These are phyloP conservation scores for Yarrowia phangngaensis DNA, from an alignment of 805 yeast genomes.

Conservation along the genomic window DNA sequence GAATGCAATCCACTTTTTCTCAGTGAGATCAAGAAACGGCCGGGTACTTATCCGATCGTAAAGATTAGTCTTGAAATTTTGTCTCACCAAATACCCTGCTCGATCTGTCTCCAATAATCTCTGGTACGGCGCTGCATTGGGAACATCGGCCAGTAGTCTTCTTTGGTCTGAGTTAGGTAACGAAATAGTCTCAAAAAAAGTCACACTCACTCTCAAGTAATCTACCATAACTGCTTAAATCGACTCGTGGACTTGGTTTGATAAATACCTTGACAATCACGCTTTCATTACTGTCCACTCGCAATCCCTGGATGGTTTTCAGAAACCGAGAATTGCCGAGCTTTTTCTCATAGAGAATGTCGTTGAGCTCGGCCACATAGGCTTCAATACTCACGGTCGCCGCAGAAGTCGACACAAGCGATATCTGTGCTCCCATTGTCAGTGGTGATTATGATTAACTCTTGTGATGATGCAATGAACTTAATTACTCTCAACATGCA, in stretches of 20 bases:
- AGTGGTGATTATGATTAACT: neutral
- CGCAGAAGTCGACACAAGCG: conserved; percentile 82
- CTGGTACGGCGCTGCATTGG: conserved; percentile 67
- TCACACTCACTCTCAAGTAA: conserved; percentile 32
- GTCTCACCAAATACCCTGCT: conserved; percentile 87
- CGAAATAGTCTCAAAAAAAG: conserved; percentile 23
- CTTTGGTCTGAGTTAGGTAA: conserved; percentile 40
- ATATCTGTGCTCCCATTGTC: conserved; percentile 80
- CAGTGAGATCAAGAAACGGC: conserved; percentile 78
- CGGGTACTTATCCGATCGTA: conserved; percentile 82
- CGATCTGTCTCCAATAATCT: conserved; percentile 80
- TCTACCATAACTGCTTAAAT: conserved; percentile 32
- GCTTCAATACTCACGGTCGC: conserved; percentile 90
- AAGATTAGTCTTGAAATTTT: conserved; percentile 70
- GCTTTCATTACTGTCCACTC: conserved; percentile 61
- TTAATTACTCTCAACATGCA: conserved; percentile 13
- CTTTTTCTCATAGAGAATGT: conserved; percentile 69
- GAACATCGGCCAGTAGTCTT: conserved; percentile 46
- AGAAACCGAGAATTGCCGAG: conserved; percentile 79
- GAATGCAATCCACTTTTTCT: conserved; percentile 77
- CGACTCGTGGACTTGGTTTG: conserved; percentile 53
- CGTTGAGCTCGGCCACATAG: conserved; percentile 73
- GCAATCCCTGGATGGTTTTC: conserved; percentile 69
- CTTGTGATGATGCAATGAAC: conserved; percentile 2
- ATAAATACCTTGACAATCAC: conserved; percentile 77